These are phyloP conservation scores for Apophysomyces trapeziformis DNA, from an alignment of 371 early-diverging fungal species.

Conservation along the genomic window DNA sequence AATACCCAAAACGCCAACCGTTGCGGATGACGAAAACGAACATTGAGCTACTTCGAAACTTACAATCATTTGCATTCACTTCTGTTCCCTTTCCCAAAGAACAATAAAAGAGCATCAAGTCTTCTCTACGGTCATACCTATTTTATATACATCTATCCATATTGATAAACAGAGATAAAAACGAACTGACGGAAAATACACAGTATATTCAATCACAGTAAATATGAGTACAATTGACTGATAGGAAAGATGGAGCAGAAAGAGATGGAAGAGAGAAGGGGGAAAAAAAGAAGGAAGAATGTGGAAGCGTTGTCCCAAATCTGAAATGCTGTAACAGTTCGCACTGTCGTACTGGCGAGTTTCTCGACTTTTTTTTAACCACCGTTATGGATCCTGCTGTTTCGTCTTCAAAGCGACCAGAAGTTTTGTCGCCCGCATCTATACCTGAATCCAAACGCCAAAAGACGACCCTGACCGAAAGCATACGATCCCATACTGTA, in stretches of 20 bases:
- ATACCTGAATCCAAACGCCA: slow-evolving; percentile 9
- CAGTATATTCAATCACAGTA: too few relatives aligned
- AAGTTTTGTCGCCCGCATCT: neutral
- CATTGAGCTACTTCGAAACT: neutral
- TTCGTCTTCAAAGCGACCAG: slow-evolving; percentile 11
- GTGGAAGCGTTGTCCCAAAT: too few relatives aligned
- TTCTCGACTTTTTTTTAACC: slow-evolving; percentile 1
- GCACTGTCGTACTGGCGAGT: neutral
- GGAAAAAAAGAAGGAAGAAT: too few relatives aligned
- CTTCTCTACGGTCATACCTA: neutral
- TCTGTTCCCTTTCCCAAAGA: neutral
- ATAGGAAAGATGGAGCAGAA: too few relatives aligned
- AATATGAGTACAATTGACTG: too few relatives aligned
- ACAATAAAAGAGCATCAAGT: neutral
- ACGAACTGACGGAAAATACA: too few relatives aligned
- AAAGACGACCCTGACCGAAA: neutral
- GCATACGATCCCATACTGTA: slow-evolving; percentile 1
- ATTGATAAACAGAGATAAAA: too few relatives aligned
- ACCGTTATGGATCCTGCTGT: slow-evolving; percentile 12
- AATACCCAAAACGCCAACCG: slow-evolving; percentile 9
- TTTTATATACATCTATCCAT: too few relatives aligned
- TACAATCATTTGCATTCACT: neutral
- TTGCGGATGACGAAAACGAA: slow-evolving; percentile 10
- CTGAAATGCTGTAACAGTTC: neutral
- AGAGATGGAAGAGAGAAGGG: too few relatives aligned